Base-by-base conservation (phyloP, 352 stramenopile genomes). In the Aphanomyces cochlioides region DNA sequence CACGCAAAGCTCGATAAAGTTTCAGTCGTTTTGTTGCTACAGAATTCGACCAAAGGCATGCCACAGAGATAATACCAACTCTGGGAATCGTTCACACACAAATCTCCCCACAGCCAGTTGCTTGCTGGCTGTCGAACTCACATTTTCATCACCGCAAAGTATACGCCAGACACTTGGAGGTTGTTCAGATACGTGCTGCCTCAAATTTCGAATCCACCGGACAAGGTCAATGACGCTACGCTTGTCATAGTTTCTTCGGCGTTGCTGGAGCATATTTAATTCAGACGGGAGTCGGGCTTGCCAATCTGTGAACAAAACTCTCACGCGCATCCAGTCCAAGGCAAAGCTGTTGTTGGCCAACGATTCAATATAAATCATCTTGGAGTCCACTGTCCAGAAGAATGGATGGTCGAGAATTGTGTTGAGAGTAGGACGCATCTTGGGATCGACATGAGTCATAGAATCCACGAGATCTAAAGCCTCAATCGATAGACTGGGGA, bases 121-220 rank as follows among this genome's bases (percentile, higher is more conserved):
- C 28, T 56, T 37, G 38, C 17, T 17, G 3, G 8, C 10, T 1
- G 41, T 48, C 3, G 59, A 34, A 12, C 21, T 54, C 4, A 17
- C 3, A 7, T 56, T 50, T 19, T 50, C 40, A 15, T 13, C 8
- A 45, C 56, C 10, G 19, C 2, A 21, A 19, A 63, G 56, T 15
- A 15, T 37, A 19, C 28, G 41, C 59, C 59, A 67, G 6, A 50
- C 41, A 54, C 13, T 7, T 3, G 59, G 43, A 10, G 59, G 17
- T 17, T 56, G 43, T 36, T 67, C 59, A 28, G 17, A 17, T 17
- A 19, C 43, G 43, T 67, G 59, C 28, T 67, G 59, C 41, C 56
- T 67, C 15, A 56, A 34, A 50, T 67, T 67, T n/a, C 59, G 59
- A 13, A 67, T 37, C 59, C 59, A 67, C 8, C 59, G 59, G 19